Conservation (phyloP, 179 eudicot species). For the Beta macrorhiza region DNA sequence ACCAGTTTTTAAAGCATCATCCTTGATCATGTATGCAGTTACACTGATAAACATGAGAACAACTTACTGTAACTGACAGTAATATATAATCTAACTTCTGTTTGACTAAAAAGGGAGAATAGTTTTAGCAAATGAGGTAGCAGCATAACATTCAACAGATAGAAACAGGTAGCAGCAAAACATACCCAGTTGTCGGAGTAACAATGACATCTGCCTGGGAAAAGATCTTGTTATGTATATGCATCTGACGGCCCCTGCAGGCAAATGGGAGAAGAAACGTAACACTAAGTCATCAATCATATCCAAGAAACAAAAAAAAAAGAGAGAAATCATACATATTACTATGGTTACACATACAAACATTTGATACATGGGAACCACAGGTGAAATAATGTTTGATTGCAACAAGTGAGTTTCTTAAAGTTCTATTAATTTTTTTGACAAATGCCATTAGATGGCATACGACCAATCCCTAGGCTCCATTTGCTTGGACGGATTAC, state of each 20-base stretch:
- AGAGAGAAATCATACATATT: background rate
- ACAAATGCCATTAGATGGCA: background rate
- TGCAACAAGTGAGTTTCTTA: background rate
- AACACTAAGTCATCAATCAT: background rate
- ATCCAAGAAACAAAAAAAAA: background rate
- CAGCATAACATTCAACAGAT: background rate
- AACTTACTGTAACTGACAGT: background rate
- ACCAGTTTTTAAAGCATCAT: slow-evolving; percentile 54
- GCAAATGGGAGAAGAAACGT: background rate
- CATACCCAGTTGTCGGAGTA: slow-evolving; percentile 86
- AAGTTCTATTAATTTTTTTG: background rate
- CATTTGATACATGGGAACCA: background rate
- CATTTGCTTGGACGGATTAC: too few relatives aligned
- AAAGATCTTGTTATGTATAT: slow-evolving; percentile 65
- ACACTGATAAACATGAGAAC: slow-evolving; percentile 47
- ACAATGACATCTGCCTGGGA: slow-evolving; percentile 78
- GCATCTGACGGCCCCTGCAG: slow-evolving; percentile 71
- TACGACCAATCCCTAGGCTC: background rate
- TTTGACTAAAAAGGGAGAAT: background rate
- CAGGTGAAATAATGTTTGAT: background rate
- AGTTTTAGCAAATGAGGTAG: background rate
- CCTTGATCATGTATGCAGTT: slow-evolving; percentile 50
- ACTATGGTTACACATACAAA: background rate
- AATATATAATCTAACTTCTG: background rate
- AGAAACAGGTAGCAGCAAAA: slow-evolving; percentile 2